Evolutionary conservation across 2,329 filamentous ascomycete genomes (phyloP), one percentile per base, ranked within the genome.

Genomic region (Cercospora janseana): DNA sequence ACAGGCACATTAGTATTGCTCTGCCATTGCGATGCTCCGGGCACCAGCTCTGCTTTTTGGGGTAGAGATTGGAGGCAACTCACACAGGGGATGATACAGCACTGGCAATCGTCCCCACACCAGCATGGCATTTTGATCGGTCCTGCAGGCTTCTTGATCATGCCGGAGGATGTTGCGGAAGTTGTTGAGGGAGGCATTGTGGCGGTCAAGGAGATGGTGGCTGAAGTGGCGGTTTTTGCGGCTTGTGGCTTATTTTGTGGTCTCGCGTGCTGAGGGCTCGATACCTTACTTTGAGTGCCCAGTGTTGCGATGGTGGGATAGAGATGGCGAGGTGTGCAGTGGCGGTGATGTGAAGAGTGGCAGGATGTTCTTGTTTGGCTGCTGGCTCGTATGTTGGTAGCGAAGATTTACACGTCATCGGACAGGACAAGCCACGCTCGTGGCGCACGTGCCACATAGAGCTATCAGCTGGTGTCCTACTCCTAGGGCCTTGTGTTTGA

Each of bases 91-190:
- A 58, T 46, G 26, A 58, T 52, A 27, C 51, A 56, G 37, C 52
- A 57, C 28, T 56, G 51, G 38, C 49, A 54, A 46, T 54, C 53
- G 26, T 55, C 53, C 29, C 65, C 65, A 41, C 65, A 67, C 65
- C 65, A 67, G 57, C 65, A 67, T 24, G 63, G 62, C 31, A 63
- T 54, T 53, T 64, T 66, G 51, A 65, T 56, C 6, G 57, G 55
- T n/a, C 58, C 57, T 12, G 57, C 59, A 12, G 54, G 49, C 18
- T 58, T 46, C 20, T 58, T 60, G 10, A 50, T 41, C 10, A 44
- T 44, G 20, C 55, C 49, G 20, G 56, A 46, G 7, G 59, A 58
- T 40, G 52, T 45, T 10, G 55, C 52, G 21, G 55, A 54, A 12
- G 55, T 51, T 32, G 63, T 62, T 48, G 63, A 61, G 44, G 62